Conservation (phyloP, 2,329 filamentous ascomycete genomes). For the Gaeumannomyces sp. region DNA sequence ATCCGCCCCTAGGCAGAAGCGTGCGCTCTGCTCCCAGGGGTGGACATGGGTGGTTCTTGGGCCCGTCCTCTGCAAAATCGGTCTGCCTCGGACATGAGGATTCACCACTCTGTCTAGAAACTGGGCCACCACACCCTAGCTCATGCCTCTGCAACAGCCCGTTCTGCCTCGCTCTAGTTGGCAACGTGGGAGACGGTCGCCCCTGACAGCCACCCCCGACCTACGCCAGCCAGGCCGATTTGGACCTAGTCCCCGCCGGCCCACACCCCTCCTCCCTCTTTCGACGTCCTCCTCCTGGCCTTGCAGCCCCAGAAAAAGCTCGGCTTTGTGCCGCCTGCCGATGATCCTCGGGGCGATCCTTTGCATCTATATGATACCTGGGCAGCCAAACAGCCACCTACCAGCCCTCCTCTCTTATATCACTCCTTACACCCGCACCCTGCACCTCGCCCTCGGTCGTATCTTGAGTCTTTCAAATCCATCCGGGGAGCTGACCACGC, state of each 20-base stretch:
- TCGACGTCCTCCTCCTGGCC: not conserved
- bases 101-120: not conserved
- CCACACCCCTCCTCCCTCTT: not conserved
- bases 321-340: not conserved
- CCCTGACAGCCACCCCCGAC: not conserved
- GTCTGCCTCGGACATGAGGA: not conserved
- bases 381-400: not conserved
- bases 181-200: not conserved
- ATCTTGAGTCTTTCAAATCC: not conserved
- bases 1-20: not conserved
- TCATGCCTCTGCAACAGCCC: not conserved
- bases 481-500: not conserved
- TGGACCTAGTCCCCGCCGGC: not conserved
- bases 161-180: not conserved
- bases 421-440: not conserved
- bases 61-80: not conserved
- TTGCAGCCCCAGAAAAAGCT: not conserved
- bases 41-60: not conserved
- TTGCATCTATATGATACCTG: slow-evolving; percentile 1
- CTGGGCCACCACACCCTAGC: no score
- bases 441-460: not conserved
- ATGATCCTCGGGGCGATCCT: not conserved
- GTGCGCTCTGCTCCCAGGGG: not conserved
- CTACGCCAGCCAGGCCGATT: not conserved
- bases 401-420: not conserved